Conservation (phyloP, 306 rosid species). For the Trifolium dubium region DNA sequence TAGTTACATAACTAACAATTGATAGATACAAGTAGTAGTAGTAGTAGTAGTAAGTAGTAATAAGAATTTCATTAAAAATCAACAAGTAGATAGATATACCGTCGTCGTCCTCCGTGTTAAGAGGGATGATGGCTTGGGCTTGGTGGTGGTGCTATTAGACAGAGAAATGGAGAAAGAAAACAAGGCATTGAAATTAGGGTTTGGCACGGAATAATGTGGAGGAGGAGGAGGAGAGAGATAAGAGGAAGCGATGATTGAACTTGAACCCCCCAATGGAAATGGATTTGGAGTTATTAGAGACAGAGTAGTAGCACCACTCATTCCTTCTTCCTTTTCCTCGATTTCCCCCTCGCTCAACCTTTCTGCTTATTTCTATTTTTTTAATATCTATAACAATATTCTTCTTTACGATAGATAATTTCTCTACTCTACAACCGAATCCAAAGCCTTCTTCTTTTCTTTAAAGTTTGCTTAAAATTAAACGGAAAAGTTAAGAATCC, state of each 20-base stretch:
- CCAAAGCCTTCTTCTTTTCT: too few relatives aligned
- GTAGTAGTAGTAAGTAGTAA: too few relatives aligned
- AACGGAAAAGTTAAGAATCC: too few relatives aligned
- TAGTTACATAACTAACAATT: too few relatives aligned
- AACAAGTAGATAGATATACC: not conserved
- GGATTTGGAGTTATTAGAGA: not conserved
- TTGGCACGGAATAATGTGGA: not conserved
- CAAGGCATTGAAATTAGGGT: not conserved
- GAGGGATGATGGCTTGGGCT: not conserved
- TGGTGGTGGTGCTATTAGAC: not conserved
- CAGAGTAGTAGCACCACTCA: not conserved
- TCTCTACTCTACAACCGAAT: too few relatives aligned
- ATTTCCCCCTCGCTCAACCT: not conserved
- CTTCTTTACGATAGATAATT: too few relatives aligned
- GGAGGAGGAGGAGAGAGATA: not conserved
- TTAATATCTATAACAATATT: too few relatives aligned
- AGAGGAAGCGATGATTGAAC: not conserved
- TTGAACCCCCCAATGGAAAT: not conserved
- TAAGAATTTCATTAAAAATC: too few relatives aligned
- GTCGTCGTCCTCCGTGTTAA: not conserved
- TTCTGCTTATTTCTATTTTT: too few relatives aligned
- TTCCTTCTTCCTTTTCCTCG: conserved; percentile 10
- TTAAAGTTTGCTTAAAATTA: too few relatives aligned
- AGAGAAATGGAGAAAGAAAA: not conserved
- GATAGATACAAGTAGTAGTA: too few relatives aligned